Base-by-base conservation (phyloP, 2,329 filamentous ascomycete genomes). In the Pseudogymnoascus sp. region DNA sequence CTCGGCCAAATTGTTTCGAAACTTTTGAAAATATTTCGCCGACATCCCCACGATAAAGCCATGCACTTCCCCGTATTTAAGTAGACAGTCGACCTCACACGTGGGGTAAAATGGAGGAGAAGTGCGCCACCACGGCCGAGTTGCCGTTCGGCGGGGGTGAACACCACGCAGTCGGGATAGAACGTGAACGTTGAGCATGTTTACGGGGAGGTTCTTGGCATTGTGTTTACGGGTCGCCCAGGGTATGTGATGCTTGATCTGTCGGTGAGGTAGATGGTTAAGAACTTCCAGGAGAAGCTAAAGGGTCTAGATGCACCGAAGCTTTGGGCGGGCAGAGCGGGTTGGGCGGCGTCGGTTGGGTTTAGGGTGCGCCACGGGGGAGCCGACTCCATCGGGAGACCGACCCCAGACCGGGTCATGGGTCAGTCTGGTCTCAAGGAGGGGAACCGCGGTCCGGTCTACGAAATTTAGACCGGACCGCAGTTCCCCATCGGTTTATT, bases 111-210 rank as follows among this genome's bases (percentile, higher is more conserved):
- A 69, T 91, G 53, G 87, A 88, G 67, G 86, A 15, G 33, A 4
- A 89, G 71, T 89, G 87, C 71, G 87, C 88, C 3, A 82, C 87
- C 68, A 85, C 81, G 62, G 87, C 88, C 0, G 82, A 90, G 57
- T 73, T 91, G 63, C 74, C 92, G 23, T 91, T 91, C 72, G 89
- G 88, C 3, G 89, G 89, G 1, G 89, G 87, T 71, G 89, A 88
- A 0, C 89, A 85, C 68, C 68, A 90, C 88, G 0, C 81, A 81
- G 13, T 11, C 80, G n/a, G 89, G 89, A 0, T 85, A 88, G 73
- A 89, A 89, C 19, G 87, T 89, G 74, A 76, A 90, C 67, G 81
- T 84, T 35, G 88, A 91, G 74, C 83, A 87, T 83, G 84, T 88
- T 44, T 84, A 83, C 68, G 79, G 85, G 23, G 86, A 89, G 69